phyloP scores from a whole-genome alignment of 805 yeast genomes.

The Schwanniomyces vanrijiae region DNA sequence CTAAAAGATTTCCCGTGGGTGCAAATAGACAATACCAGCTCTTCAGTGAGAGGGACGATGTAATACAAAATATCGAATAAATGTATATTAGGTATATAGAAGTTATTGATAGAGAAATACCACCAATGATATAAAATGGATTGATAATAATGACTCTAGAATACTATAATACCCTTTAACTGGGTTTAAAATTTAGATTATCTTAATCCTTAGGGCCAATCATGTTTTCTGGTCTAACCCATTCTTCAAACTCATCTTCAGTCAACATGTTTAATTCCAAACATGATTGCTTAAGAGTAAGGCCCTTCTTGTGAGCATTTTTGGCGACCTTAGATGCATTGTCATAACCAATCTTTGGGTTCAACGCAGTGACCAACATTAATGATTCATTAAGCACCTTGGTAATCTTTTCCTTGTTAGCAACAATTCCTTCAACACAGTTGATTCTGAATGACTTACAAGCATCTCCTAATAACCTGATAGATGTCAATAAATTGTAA shows the following conservation, averaged over 20 bases:
- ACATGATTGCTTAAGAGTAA: constrained; percentile 93
- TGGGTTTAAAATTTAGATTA: too few relatives aligned
- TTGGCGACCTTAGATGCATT: constrained; percentile 97
- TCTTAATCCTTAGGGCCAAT: constrained; percentile 81
- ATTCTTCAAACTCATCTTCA: constrained; percentile 86
- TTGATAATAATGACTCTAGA: too few relatives aligned
- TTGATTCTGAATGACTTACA: constrained; percentile 84
- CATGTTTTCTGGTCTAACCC: constrained; percentile 98
- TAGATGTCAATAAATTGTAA: constrained; percentile 82
- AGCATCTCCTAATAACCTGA: constrained; percentile 89
- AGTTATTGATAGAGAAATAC: not conserved
- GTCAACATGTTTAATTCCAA: constrained; percentile 84
- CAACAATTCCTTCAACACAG: constrained; percentile 93
- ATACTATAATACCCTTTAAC: too few relatives aligned
- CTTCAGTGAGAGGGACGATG: constrained; percentile 44
- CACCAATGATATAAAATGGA: too few relatives aligned
- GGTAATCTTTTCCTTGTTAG: constrained; percentile 83
- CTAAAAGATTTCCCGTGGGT: constrained; percentile 66
- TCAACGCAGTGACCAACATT: constrained; percentile 97
- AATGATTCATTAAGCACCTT: constrained; percentile 90
- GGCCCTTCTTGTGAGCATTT: constrained; percentile 97
- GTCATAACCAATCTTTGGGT: constrained; percentile 98
- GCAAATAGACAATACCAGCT: constrained; percentile 46
- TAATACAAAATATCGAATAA: constrained; percentile 1
- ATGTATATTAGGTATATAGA: constrained; percentile 3